Conservation (phyloP, 83 land plant genomes). For the Diphasiastrum complanatum region DNA sequence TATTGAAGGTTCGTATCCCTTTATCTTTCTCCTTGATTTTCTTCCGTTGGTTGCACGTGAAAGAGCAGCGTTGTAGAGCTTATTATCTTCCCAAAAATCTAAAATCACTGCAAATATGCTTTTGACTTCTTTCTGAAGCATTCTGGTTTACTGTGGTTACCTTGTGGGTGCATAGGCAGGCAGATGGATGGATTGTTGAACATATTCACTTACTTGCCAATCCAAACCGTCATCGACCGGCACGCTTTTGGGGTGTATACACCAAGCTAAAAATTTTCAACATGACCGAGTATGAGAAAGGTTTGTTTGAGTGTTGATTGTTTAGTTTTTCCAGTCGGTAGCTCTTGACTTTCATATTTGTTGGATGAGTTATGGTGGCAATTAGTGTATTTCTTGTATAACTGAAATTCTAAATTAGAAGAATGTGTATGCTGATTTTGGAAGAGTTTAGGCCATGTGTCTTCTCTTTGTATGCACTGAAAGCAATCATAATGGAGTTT, state of each 20-base stretch:
- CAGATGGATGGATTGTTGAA: constrained; percentile 97
- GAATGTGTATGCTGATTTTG: too few relatives aligned
- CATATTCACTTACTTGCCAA: constrained; percentile 72
- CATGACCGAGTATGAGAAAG: constrained; percentile 85
- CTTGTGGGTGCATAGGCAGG: constrained; percentile 35
- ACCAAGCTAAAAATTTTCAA: constrained; percentile 96
- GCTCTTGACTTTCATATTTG: neutral
- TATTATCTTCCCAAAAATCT: neutral
- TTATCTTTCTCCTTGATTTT: neutral
- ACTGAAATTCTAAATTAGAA: too few relatives aligned
- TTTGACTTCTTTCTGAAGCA: neutral
- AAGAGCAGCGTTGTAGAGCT: constrained; percentile 2
- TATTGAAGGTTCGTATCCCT: constrained; percentile 45
- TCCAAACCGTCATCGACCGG: constrained; percentile 81
- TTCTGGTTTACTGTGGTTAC: neutral
- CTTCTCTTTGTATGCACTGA: too few relatives aligned
- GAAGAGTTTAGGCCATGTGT: too few relatives aligned
- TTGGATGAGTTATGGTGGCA: neutral
- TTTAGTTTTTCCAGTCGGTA: constrained; percentile 1
- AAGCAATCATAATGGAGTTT: too few relatives aligned
- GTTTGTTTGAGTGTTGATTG: constrained; percentile 24
- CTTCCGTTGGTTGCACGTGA: neutral
- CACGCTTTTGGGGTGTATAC: constrained; percentile 98
- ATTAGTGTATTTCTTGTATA: too few relatives aligned
- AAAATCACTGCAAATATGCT: neutral